phyloP scores from a whole-genome alignment of 1,284 basidiomycete species.

The Cerioporus squamosus region DNA sequence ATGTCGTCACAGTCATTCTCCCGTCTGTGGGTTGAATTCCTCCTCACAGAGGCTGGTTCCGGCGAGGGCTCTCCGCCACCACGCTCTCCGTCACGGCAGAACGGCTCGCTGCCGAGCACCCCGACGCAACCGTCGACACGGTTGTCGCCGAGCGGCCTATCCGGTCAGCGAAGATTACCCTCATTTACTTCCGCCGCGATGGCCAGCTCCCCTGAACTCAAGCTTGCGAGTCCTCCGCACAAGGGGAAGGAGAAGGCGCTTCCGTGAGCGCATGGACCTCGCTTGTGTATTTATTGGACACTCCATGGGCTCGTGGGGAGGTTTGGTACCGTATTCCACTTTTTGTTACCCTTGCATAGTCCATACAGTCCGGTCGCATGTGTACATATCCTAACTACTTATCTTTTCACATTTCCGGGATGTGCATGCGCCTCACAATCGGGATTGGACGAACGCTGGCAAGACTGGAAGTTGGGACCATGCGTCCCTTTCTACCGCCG shows the following conservation, averaged over 20 bases:
- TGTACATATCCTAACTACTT: too few species aligned
- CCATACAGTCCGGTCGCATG: too few species aligned
- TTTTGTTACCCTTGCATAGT: too few species aligned
- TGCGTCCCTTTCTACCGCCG: too few species aligned
- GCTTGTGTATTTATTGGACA: neutral
- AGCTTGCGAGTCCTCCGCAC: conserved; percentile 44
- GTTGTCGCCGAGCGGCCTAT: conserved; percentile 39
- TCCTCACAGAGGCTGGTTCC: conserved; percentile 85
- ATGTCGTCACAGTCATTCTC: conserved; percentile 65
- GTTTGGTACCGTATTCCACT: too few species aligned
- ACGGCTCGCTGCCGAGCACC: conserved; percentile 53
- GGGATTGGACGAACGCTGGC: too few species aligned
- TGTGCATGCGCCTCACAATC: too few species aligned
- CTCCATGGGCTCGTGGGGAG: too few species aligned
- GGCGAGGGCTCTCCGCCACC: conserved; percentile 45
- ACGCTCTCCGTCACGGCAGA: conserved; percentile 37
- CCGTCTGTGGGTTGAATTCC: conserved; percentile 93
- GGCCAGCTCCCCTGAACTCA: conserved; percentile 57
- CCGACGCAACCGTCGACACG: conserved; percentile 43
- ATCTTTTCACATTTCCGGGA: too few species aligned
- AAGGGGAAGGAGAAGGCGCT: conserved; percentile 35
- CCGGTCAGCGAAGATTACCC: conserved; percentile 48
- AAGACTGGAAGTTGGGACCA: too few species aligned
- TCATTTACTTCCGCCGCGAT: conserved; percentile 50
- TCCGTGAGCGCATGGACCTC: conserved; percentile 2